Conservation (phyloP, 192 early-diverging fungal species). For the Linnemannia zychae region DNA sequence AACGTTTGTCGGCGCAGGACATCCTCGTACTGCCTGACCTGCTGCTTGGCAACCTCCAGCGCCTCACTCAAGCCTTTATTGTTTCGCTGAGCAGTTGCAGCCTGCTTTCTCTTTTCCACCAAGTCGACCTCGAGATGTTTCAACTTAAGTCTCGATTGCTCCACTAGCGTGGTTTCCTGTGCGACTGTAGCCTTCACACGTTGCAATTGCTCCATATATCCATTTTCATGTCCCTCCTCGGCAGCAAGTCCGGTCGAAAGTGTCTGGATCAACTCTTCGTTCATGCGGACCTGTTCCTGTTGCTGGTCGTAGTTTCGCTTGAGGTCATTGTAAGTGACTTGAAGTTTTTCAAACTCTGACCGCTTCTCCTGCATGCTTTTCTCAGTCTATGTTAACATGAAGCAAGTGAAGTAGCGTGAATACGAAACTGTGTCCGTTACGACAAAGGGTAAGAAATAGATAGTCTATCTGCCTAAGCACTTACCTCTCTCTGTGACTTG, state of each 20-base stretch:
- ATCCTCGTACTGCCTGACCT: slow-evolving; percentile 40
- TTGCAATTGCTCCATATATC: slow-evolving; percentile 97
- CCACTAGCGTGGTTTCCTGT: slow-evolving; percentile 74
- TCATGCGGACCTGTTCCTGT: slow-evolving; percentile 67
- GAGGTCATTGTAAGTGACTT: slow-evolving; percentile 63
- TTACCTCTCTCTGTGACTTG: slow-evolving; percentile 62
- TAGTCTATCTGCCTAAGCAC: not conserved
- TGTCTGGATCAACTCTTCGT: slow-evolving; percentile 91
- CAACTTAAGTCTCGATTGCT: slow-evolving; percentile 88
- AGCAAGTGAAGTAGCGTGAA: not conserved
- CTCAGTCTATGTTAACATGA: slow-evolving; percentile 52
- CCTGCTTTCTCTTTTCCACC: slow-evolving; percentile 75
- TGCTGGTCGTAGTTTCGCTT: slow-evolving; percentile 69
- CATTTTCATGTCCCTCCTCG: slow-evolving; percentile 92
- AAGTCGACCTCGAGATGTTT: slow-evolving; percentile 81
- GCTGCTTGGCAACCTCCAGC: slow-evolving; percentile 40
- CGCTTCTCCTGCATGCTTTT: slow-evolving; percentile 59
- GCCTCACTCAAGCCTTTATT: slow-evolving; percentile 71
- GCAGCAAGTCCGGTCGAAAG: slow-evolving; percentile 94
- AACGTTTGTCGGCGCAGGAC: slow-evolving; percentile 14
- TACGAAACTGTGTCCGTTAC: not conserved
- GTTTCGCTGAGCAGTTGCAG: slow-evolving; percentile 74
- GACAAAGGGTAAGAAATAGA: not conserved
- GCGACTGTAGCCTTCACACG: slow-evolving; percentile 75
- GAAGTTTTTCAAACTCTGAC: slow-evolving; percentile 43